phyloP scores from a whole-genome alignment of 441 rosid genomes.

The Euphorbia corollata region DNA sequence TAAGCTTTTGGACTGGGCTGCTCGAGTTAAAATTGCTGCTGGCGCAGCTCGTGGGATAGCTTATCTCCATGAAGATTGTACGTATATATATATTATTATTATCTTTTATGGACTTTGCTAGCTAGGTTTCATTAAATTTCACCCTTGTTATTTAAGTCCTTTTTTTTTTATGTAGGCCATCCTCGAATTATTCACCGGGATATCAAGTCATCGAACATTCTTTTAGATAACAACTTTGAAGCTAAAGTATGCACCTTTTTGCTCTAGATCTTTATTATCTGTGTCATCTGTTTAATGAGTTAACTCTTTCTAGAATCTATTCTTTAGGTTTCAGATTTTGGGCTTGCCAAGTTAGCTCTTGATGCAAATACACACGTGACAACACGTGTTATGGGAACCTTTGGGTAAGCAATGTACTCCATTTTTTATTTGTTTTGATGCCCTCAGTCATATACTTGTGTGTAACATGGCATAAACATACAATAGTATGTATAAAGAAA shows the following conservation, averaged over 20 bases:
- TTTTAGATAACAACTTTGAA: slow-evolving; percentile 73
- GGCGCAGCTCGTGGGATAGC: slow-evolving; percentile 97
- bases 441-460: neutral
- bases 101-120: slow-evolving; percentile 10
- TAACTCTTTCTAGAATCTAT: slow-evolving; percentile 20
- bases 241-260: slow-evolving; percentile 46
- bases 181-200: slow-evolving; percentile 94
- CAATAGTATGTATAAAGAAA: neutral
- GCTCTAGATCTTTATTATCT: neutral
- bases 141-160: slow-evolving; percentile 6
- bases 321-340: slow-evolving; percentile 94
- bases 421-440: slow-evolving; percentile 6
- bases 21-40: slow-evolving; percentile 66
- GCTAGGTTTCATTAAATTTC: slow-evolving; percentile 8
- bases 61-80: slow-evolving; percentile 96
- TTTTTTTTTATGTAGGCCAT: slow-evolving; percentile 43
- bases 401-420: slow-evolving; percentile 54
- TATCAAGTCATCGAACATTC: slow-evolving; percentile 94
- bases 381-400: slow-evolving; percentile 97
- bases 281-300: slow-evolving; percentile 16
- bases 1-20: slow-evolving; percentile 60
- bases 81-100: slow-evolving; percentile 21
- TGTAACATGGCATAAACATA: slow-evolving; percentile 12
- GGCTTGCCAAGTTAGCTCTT: slow-evolving; percentile 87
- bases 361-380: slow-evolving; percentile 81